Evolutionary conservation across 192 early-diverging fungal species (phyloP), one percentile per base, ranked within the genome.

Genomic region (Funneliformis mosseae): DNA sequence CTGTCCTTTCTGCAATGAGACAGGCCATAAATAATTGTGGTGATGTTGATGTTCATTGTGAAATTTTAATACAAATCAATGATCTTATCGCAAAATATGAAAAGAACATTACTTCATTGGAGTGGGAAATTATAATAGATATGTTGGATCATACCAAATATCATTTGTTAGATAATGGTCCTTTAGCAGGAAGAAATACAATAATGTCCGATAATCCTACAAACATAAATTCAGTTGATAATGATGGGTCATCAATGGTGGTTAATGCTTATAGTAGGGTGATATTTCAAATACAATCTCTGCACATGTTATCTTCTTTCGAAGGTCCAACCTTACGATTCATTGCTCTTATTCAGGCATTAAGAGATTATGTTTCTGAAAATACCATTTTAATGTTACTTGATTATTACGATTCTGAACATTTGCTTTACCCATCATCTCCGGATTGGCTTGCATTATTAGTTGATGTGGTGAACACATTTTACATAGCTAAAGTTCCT

Each of bases 111-210:
- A 78, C 80, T 10, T 77, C 81, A 41, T 55, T 88, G 2, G 89
- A 90, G 23, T 89, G 86, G 81, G 87, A 89, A 55, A 79, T 85
- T 12, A 83, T 90, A n/a, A 45, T 89, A 42, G 86, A 90, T 43
- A 82, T 89, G 48, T 59, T 89, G 62, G 83, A 83, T 25, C 55
- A 48, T 41, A 79, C 77, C 28, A 38, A 45, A 33, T 50, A 79
- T 59, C 66, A 68, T 68, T 28, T 79, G 5, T 27, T 79, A 50
- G 63, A 79, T 8, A 69, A 43, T 42, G 45, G 33, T 12, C 10
- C 39, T 33, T n/a, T 61, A 21, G 8, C 8, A 12, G 42, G 45
- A 25, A 43, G 16, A 23, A 39, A 33, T 11, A 61, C 60, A 18
- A 28, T 62, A 39, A 38, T 76, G 25, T 18, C n/a, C 21, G 74